Evolutionary conservation across 148 eudicot species (phyloP), one percentile per base, ranked within the genome.

Genomic region (Limonium bicolor): DNA sequence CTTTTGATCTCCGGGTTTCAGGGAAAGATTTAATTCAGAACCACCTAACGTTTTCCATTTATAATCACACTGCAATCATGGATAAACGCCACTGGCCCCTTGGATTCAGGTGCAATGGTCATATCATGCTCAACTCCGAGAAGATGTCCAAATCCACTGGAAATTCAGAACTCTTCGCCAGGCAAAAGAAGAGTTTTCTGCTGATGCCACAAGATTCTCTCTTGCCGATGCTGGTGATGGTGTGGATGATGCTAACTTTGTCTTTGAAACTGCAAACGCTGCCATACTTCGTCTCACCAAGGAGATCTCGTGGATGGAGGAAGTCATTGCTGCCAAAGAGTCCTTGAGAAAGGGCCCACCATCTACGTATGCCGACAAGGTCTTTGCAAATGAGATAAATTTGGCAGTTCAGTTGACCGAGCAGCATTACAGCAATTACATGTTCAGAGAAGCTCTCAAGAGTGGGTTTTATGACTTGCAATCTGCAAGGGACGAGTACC

Each of bases 141-240:
- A 87, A 87, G 57, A 87, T 87, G 96, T 87, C 96, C 29, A 87
- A 87, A 61, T 87, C 96, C 18, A 87, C 94, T 0, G 96, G 96
- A 12, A 87, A 87, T 87, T 83, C 68, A 62, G 76, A 56, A 87
- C 96, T 6, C 55, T 83, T 16, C 68, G 74, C 0, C 61, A 87
- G 55, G 86, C 94, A 9, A 87, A 82, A 34, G 64, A 74, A 41
- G 94, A 87, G 50, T 87, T 79, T 41, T 79, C 96, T 15, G 94
- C 96, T 14, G 96, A 82, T 64, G 83, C 94, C 47, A 82, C 94
- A 7, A 59, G 96, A 27, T 87, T 87, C 59, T 69, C 90, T 10
- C 94, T 87, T 61, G 90, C 83, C 21, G 90, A 87, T 70, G 94
- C 96, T 0, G 96, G 96, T 18, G 96, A 87, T 55, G 96, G 94